Conservation (phyloP, 257 asterid genomes). For the Fraxinus pennsylvanica region DNA sequence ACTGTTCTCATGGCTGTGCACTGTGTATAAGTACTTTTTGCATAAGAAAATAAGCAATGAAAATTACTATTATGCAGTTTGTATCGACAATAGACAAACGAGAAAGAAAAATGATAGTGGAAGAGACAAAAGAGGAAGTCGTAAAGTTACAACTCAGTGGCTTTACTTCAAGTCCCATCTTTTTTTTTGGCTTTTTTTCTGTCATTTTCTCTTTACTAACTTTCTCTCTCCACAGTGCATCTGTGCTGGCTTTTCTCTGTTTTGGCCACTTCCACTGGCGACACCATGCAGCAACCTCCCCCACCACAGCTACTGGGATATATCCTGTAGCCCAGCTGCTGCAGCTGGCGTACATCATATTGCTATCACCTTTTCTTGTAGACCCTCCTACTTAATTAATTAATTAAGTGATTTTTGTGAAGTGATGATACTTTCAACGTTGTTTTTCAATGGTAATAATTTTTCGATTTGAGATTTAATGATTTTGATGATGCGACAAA, state of each 20-base stretch:
- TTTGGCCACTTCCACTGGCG: background rate
- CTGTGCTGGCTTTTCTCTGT: background rate
- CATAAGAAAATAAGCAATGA: background rate
- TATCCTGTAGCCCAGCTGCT: background rate
- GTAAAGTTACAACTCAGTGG: constrained; percentile 19
- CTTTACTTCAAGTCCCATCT: constrained; percentile 29
- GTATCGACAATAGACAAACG: background rate
- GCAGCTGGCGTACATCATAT: background rate
- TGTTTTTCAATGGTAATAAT: background rate
- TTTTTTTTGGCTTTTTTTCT: constrained; percentile 24
- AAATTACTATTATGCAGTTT: background rate
- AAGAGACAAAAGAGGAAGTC: constrained; percentile 41
- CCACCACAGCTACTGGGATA: background rate
- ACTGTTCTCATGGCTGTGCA: background rate
- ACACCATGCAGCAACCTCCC: background rate
- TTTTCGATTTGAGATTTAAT: too few species aligned
- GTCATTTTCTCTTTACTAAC: background rate
- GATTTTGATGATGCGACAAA: too few species aligned
- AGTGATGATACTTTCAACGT: too few species aligned
- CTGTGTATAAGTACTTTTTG: background rate
- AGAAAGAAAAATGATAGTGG: constrained; percentile 10
- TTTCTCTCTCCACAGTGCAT: background rate
- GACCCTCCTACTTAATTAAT: background rate
- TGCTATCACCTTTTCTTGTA: too few species aligned
- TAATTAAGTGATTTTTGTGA: too few species aligned